A percentile compares a stretch with the other conserved stretches of the same genome.
Evolutionary conservation across 768 basidiomycete genomes (phyloP).

Genomic region (Suillus discolor): DNA sequence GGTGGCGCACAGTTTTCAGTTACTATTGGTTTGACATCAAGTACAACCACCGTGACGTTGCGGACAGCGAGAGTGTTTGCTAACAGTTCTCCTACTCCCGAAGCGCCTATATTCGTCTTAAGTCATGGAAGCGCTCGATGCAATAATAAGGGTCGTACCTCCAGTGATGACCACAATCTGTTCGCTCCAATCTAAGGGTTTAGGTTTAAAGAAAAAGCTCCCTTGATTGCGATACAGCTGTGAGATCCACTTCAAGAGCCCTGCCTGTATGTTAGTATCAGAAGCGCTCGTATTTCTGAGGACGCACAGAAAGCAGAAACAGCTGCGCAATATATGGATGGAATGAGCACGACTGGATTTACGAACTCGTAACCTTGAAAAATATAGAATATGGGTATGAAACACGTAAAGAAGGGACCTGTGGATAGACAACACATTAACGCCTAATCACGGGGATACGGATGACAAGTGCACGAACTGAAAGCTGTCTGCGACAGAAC

Average conservation of each 20-base stretch:
- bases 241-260: slow-evolving; percentile 71
- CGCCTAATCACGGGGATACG: not conserved
- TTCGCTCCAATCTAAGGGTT: slow-evolving; percentile 78
- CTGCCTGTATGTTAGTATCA: slow-evolving; percentile 38
- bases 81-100: slow-evolving; percentile 86
- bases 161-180: slow-evolving; percentile 93
- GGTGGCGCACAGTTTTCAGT: slow-evolving; percentile 69
- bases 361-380: slow-evolving; percentile 64
- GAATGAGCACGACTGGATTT: slow-evolving; percentile 52
- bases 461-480: slow-evolving; percentile 50
- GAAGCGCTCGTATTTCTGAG: not conserved
- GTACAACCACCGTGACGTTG: slow-evolving; percentile 81
- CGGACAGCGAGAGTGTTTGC: slow-evolving; percentile 86
- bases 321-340: slow-evolving; percentile 56
- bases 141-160: slow-evolving; percentile 49
- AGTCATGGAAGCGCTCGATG: not conserved
- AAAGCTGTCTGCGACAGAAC: slow-evolving; percentile 78
- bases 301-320: slow-evolving; percentile 72
- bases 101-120: slow-evolving; percentile 57
- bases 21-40: slow-evolving; percentile 78
- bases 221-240: slow-evolving; percentile 76
- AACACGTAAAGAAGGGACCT: slow-evolving; percentile 86
- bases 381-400: slow-evolving; percentile 77
- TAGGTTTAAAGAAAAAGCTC: slow-evolving; percentile 59
- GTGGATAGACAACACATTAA: slow-evolving; percentile 13